Evolutionary conservation across 257 asterid species (phyloP).

Genomic region (Plantago ovata): DNA sequence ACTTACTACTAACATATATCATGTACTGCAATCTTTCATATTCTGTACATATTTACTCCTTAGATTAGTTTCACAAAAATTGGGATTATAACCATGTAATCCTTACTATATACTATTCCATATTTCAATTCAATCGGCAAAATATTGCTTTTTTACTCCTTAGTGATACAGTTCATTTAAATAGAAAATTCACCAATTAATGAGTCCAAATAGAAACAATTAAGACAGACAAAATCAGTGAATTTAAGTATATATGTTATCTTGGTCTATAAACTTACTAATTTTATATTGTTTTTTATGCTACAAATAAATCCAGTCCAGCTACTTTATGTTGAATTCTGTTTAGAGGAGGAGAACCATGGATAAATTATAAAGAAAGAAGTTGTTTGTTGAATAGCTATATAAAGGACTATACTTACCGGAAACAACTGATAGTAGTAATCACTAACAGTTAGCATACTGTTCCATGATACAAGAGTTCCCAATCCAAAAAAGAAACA

Average conservation of each 20-base stretch:
- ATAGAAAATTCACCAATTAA: too few species aligned
- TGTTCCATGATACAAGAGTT: constrained; percentile 81
- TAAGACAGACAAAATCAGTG: neutral
- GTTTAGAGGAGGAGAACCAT: too few species aligned
- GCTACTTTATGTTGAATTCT: too few species aligned
- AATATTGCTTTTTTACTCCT: neutral
- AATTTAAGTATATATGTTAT: too few species aligned
- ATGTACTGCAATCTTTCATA: too few species aligned
- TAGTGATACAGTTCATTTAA: neutral
- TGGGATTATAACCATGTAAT: neutral
- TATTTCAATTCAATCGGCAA: too few species aligned
- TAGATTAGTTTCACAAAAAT: neutral
- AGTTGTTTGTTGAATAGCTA: too few species aligned
- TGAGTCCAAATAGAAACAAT: neutral
- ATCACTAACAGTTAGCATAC: constrained; percentile 75
- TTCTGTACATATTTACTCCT: neutral
- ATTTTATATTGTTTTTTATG: too few species aligned
- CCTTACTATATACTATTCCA: neutral
- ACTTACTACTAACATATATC: too few species aligned
- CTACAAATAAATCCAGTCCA: too few species aligned
- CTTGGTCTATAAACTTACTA: too few species aligned
- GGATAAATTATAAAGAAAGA: too few species aligned
- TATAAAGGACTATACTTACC: constrained; percentile 34
- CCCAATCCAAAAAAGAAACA: constrained; percentile 87
- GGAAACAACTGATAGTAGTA: constrained; percentile 68